These are phyloP conservation scores for Westerdykella aurantiaca DNA, from an alignment of 2,329 filamentous ascomycete species.

Conservation along the genomic window DNA sequence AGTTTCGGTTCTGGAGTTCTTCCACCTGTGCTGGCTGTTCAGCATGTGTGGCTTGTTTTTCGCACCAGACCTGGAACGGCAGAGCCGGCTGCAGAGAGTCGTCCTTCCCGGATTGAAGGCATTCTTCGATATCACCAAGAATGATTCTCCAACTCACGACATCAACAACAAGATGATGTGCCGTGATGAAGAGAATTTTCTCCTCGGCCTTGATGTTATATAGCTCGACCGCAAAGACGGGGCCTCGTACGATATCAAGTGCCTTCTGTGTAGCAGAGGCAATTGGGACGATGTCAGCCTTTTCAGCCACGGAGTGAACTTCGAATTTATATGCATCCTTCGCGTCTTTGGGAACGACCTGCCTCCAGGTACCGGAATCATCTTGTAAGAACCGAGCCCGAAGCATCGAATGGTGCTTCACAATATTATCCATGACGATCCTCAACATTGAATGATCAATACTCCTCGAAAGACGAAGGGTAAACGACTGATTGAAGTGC, in stretches of 20 bases:
- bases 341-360: slow-evolving; percentile 11
- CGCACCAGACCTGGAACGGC: slow-evolving; percentile 27
- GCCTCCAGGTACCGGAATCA: slow-evolving; percentile 16
- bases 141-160: slow-evolving; percentile 32
- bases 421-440: slow-evolving; percentile 20
- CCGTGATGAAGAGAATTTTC: slow-evolving; percentile 26
- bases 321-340: slow-evolving; percentile 17
- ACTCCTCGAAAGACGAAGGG: slow-evolving; percentile 31
- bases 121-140: slow-evolving; percentile 28
- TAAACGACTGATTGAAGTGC: slow-evolving; percentile 45
- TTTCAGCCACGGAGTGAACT: slow-evolving; percentile 7
- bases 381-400: slow-evolving; percentile 23
- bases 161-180: slow-evolving; percentile 32
- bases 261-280: slow-evolving; percentile 21
- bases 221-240: slow-evolving; percentile 24
- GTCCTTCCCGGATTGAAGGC: slow-evolving; percentile 12
- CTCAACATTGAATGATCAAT: slow-evolving; percentile 18
- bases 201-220: slow-evolving; percentile 11
- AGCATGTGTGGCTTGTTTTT: slow-evolving; percentile 20
- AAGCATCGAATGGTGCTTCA: slow-evolving; percentile 30
- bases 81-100: slow-evolving; percentile 15
- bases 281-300: slow-evolving; percentile 8
- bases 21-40: slow-evolving; percentile 8
- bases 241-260: slow-evolving; percentile 25
- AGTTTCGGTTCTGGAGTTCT: slow-evolving; percentile 6